These are phyloP conservation scores for Raphanus hybrid DNA, from an alignment of 441 rosid species.

Conservation along the genomic window DNA sequence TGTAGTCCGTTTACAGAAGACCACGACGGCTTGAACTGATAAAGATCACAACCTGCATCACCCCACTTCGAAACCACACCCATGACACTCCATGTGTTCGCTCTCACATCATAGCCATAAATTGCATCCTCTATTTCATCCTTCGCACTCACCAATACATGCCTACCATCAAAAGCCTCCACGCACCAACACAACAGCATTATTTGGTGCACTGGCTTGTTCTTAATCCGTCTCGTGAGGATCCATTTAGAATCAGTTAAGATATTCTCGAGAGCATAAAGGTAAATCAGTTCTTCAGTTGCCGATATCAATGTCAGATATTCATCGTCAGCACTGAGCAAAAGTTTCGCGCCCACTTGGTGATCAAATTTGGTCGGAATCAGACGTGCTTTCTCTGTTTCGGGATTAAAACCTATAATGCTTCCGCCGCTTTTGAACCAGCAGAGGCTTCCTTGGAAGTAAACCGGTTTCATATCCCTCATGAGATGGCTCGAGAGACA, in stretches of 20 bases:
- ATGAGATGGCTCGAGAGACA: not conserved
- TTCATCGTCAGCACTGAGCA: not conserved
- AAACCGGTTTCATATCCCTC: constrained; percentile 8
- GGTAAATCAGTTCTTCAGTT: not conserved
- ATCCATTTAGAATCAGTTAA: constrained; percentile 2
- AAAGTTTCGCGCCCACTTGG: not conserved
- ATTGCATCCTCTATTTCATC: not conserved
- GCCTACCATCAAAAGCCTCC: not conserved
- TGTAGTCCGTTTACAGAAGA: not conserved
- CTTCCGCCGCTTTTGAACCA: constrained; percentile 24
- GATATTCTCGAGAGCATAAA: not conserved
- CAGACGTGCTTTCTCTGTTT: constrained; percentile 3
- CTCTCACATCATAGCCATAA: constrained; percentile 3
- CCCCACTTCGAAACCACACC: not conserved
- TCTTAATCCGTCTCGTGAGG: not conserved
- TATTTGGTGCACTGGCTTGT: not conserved
- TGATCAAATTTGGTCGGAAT: not conserved
- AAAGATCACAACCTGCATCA: not conserved
- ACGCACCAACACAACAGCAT: not conserved
- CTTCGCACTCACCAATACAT: constrained; percentile 1
- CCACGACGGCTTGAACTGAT: constrained; percentile 21
- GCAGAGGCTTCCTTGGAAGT: constrained; percentile 10
- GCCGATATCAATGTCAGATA: not conserved
- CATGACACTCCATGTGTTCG: constrained; percentile 6
- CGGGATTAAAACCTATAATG: constrained; percentile 17